A percentile compares a stretch with the other conserved stretches of the same genome.
Conservation (phyloP, 441 rosid genomes). For the Isatis lusitanica region DNA sequence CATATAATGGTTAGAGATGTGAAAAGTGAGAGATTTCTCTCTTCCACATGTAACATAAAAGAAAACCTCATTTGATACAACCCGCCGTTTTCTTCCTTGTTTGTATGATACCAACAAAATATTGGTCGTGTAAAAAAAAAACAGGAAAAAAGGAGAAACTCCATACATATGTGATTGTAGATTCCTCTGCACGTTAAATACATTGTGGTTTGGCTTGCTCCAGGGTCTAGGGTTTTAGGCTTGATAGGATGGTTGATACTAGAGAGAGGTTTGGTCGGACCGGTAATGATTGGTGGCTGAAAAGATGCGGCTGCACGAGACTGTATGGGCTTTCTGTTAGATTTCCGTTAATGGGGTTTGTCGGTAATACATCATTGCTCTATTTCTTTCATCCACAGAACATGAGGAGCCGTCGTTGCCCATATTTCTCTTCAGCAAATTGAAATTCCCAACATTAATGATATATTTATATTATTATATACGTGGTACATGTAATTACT, state of each 20-base stretch:
- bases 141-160: not conserved
- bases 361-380: constrained; percentile 36
- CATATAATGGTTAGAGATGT: constrained; percentile 17
- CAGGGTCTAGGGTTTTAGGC: constrained; percentile 23
- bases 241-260: not conserved
- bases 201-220: not conserved
- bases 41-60: constrained; percentile 27
- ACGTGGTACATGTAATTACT: constrained; percentile 15
- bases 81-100: not conserved
- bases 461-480: not conserved
- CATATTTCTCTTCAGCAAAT: constrained; percentile 28
- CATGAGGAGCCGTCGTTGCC: constrained; percentile 37
- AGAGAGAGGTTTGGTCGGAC: constrained; percentile 17
- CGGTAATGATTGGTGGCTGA: constrained; percentile 25
- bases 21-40: constrained; percentile 1
- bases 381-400: constrained; percentile 36
- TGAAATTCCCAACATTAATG: constrained; percentile 17
- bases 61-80: constrained; percentile 14
- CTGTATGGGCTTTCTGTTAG: constrained; percentile 37
- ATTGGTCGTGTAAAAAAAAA: not conserved
- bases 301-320: constrained; percentile 35
- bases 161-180: not conserved
- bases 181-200: not conserved
- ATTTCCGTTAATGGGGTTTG: constrained; percentile 33
- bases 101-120: constrained; percentile 20